A percentile compares a stretch with the other conserved stretches of the same genome.
phyloP scores from a whole-genome alignment of 2,329 filamentous ascomycete species.

The Colletotrichum limetticola region DNA sequence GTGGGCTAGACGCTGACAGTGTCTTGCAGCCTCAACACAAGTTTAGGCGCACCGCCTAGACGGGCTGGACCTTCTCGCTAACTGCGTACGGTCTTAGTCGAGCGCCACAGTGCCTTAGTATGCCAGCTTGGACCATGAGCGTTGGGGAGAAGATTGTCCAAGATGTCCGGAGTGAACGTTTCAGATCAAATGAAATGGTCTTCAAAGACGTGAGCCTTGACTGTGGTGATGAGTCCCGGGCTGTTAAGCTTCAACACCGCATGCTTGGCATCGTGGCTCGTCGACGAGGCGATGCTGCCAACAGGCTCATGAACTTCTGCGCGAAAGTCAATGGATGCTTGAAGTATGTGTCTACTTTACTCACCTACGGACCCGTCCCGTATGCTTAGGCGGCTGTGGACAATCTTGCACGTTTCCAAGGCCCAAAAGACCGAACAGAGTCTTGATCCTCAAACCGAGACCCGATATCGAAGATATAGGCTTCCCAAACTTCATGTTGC shows the following conservation, averaged over 20 bases:
- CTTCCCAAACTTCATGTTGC: too few species aligned
- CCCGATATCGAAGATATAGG: too few species aligned
- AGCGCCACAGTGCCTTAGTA: neutral
- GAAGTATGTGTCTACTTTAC: too few species aligned
- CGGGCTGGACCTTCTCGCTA: neutral
- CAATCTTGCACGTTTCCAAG: too few species aligned
- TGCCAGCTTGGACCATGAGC: neutral
- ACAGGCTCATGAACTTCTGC: neutral
- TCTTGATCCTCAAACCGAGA: too few species aligned
- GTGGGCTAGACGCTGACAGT: neutral
- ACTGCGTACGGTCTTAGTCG: neutral
- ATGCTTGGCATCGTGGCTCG: neutral
- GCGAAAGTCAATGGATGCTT: too few species aligned
- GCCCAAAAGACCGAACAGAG: too few species aligned
- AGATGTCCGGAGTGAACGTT: neutral
- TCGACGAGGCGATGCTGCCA: neutral
- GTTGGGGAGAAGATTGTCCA: neutral
- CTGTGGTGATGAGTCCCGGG: neutral
- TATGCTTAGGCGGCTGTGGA: too few species aligned
- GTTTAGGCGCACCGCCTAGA: neutral
- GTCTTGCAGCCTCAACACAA: conserved; percentile 1
- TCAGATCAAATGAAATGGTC: neutral
- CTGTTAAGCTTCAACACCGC: neutral
- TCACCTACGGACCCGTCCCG: too few species aligned
- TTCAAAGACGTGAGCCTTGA: neutral